A percentile compares a stretch with the other conserved stretches of the same genome.
Conservation (phyloP, 2,329 filamentous ascomycete genomes). For the Paraphaeosphaeria minitans region DNA sequence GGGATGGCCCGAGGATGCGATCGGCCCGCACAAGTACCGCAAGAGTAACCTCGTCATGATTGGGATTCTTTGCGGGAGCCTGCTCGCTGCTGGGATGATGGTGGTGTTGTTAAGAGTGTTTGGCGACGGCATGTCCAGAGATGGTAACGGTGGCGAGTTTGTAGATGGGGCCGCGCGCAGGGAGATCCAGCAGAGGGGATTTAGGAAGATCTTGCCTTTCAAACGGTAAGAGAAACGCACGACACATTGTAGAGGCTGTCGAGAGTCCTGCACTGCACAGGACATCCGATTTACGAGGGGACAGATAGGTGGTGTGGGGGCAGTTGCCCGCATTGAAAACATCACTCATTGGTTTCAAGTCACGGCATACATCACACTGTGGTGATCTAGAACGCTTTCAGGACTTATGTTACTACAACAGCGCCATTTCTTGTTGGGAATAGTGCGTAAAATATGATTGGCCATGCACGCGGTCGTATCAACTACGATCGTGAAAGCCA, state of each 20-base stretch:
- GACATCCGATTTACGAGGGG: background rate
- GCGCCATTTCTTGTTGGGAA: too few species aligned
- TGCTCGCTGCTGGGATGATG: slow-evolving; percentile 73
- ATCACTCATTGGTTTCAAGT: too few species aligned
- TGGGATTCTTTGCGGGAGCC: slow-evolving; percentile 79
- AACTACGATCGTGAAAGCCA: too few species aligned
- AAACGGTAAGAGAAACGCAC: background rate
- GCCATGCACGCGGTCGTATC: too few species aligned
- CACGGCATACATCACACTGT: too few species aligned
- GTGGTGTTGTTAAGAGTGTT: slow-evolving; percentile 62
- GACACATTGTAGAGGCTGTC: background rate
- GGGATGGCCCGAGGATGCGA: slow-evolving; percentile 78
- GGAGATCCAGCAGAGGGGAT: slow-evolving; percentile 49
- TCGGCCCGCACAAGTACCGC: slow-evolving; percentile 72
- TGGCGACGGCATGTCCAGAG: slow-evolving; percentile 38
- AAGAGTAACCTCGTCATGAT: slow-evolving; percentile 89
- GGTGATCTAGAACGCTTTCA: too few species aligned
- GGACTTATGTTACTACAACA: too few species aligned
- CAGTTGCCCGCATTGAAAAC: background rate
- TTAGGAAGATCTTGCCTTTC: slow-evolving; percentile 41
- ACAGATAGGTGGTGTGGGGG: background rate
- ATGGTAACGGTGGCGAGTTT: slow-evolving; percentile 60
- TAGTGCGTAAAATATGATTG: too few species aligned
- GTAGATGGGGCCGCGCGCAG: slow-evolving; percentile 49
- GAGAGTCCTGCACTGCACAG: background rate